Evolutionary conservation across 1,139 yeast genomes (phyloP).

Genomic region (Yamadazyma blattariae): DNA sequence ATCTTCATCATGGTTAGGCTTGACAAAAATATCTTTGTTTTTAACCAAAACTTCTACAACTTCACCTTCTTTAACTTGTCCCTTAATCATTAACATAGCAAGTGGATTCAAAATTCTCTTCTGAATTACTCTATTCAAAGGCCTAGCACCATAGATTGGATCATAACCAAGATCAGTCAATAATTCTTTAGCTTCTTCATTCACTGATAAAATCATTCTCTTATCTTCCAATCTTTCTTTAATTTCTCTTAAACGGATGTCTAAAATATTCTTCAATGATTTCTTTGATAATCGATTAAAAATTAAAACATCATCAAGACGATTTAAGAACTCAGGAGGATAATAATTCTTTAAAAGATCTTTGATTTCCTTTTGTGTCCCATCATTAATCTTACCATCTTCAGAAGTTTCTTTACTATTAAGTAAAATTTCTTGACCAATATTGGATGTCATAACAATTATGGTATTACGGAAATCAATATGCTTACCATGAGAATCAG

Average conservation of each 20-base stretch:
- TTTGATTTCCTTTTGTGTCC: conserved; percentile 54
- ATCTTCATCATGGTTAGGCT: conserved; percentile 45
- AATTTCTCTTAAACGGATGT: conserved; percentile 77
- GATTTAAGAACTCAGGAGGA: conserved; percentile 92
- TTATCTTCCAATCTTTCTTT: conserved; percentile 76
- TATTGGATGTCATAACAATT: conserved; percentile 95
- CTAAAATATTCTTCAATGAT: conserved; percentile 75
- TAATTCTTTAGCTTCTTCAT: conserved; percentile 68
- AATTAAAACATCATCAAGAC: conserved; percentile 86
- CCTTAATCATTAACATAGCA: conserved; percentile 76
- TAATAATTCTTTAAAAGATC: conserved; percentile 69
- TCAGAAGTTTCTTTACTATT: conserved; percentile 48
- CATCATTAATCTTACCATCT: conserved; percentile 46
- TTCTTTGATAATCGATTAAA: conserved; percentile 82
- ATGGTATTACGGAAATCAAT: conserved; percentile 93
- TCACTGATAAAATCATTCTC: conserved; percentile 62
- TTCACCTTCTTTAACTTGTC: conserved; percentile 72
- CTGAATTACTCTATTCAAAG: conserved; percentile 85
- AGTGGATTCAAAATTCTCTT: conserved; percentile 80
- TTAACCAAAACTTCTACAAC: conserved; percentile 43
- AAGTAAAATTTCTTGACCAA: conserved; percentile 86
- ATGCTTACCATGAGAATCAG: conserved; percentile 92
- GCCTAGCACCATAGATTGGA: conserved; percentile 91
- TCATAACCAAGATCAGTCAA: conserved; percentile 86
- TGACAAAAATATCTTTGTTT: conserved; percentile 29